Evolutionary conservation across 352 stramenopile species (phyloP), one percentile per base, ranked within the genome.

Genomic region (Pythium myriotylum): DNA sequence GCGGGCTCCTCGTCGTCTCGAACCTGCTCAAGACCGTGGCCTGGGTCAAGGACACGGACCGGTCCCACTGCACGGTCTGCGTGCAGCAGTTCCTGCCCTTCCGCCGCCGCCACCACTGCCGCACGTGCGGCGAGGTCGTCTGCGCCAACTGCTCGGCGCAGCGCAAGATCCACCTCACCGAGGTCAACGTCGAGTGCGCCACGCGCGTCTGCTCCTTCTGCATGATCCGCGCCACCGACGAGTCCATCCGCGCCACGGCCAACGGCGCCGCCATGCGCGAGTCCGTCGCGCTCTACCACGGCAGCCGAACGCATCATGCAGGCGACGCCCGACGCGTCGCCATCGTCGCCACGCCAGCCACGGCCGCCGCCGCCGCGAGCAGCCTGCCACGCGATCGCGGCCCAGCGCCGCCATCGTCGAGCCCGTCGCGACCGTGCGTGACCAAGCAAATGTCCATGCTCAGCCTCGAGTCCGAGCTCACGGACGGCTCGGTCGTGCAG

Each of bases 81-180:
- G 70, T 92, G 27, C 81, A 91, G 77, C 82, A 91, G 54, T 94
- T 93, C 67, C 65, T 90, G 33, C 77, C 84, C 8, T 91, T 93
- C 46, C 82, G 82, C 17, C 79, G 82, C 16, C 80, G 84, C 37
- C 82, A 91, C 51, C 84, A 93, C 65, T 93, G 84, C 49, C 82
- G 84, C 50, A 91, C 84, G 62, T 93, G 84, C 41, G 81, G 84
- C n/a, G 81, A 93, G 52, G 75, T 86, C 23, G 79, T 92, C 2
- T 94, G 84, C 52, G 68, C 72, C 23, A 78, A 77, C 8, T 94
- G 84, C 70, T 91, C 84, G 23, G 84, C 77, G 35, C 81, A 91
- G 55, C 81, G 77, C 59, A 74, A 82, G 32, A 82, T 93, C 48
- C 78, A 83, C 39, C 70, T 92, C 26, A 88, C 82, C 19, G 80